Evolutionary conservation across 176 grass and related monocot genomes (phyloP).

Genomic region (Secale cereale): DNA sequence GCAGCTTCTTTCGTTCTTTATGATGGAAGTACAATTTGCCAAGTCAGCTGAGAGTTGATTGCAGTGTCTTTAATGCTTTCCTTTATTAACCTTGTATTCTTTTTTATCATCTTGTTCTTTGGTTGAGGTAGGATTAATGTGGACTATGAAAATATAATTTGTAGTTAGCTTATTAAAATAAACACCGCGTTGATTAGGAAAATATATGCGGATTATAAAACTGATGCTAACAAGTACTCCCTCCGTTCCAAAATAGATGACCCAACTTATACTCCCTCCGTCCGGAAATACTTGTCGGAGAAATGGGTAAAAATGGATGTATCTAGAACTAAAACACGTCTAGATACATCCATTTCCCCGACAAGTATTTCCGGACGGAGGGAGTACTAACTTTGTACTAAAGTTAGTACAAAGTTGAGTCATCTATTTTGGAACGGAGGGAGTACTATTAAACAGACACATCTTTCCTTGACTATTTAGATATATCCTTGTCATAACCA

Average conservation of each 20-base stretch:
- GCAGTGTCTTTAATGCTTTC: not conserved
- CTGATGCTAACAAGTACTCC: not conserved
- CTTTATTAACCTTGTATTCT: slow-evolving; percentile 6
- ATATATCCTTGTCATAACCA: slow-evolving; percentile 9
- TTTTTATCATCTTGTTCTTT: not conserved
- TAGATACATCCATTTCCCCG: too few species aligned
- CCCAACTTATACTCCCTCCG: too few species aligned
- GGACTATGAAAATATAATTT: not conserved
- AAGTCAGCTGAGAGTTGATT: not conserved
- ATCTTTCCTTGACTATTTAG: slow-evolving; percentile 1
- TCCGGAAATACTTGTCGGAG: too few species aligned
- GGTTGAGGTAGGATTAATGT: not conserved
- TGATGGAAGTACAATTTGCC: slow-evolving; percentile 11
- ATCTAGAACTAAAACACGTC: too few species aligned
- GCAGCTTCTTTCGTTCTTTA: not conserved
- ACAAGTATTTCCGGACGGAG: too few species aligned
- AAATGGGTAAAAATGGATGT: too few species aligned
- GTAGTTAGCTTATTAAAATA: not conserved
- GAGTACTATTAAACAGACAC: not conserved
- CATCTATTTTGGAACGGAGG: too few species aligned
- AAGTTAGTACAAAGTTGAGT: too few species aligned
- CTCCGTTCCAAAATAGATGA: too few species aligned
- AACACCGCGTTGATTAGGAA: not conserved
- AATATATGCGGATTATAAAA: not conserved
- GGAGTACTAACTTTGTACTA: too few species aligned